phyloP scores from a whole-genome alignment of 352 stramenopile genomes.

The Globisporangium paroecandrum region DNA sequence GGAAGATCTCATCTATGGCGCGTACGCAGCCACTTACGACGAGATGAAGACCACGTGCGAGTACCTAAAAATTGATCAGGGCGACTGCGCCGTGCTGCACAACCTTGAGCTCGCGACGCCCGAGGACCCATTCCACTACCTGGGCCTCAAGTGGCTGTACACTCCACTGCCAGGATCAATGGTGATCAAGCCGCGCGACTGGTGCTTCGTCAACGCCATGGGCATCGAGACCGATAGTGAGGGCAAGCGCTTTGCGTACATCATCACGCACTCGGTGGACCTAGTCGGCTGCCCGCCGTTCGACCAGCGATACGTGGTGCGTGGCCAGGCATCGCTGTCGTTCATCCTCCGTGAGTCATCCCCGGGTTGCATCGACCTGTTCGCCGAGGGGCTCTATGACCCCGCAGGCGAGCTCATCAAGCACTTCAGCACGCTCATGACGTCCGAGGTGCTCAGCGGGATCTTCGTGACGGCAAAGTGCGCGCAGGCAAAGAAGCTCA shows the following conservation, averaged over 20 bases:
- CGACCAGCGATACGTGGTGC: conserved; percentile 22
- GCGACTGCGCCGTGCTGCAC: conserved; percentile 38
- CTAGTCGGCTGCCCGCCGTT: conserved; percentile 35
- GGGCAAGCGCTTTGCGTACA: conserved; percentile 31
- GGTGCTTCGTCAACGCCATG: conserved; percentile 38
- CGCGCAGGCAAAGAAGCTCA: conserved; percentile 55
- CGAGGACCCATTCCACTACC: conserved; percentile 40
- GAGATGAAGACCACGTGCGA: conserved; percentile 37
- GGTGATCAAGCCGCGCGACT: conserved; percentile 27
- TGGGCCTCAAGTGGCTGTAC: conserved; percentile 52
- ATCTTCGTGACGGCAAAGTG: conserved; percentile 23
- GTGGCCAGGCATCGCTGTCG: conserved; percentile 25
- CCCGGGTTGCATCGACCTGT: conserved; percentile 36
- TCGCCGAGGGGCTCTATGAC: conserved; percentile 40
- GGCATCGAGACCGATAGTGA: conserved; percentile 33
- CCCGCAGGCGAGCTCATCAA: conserved; percentile 32
- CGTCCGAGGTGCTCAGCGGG: conserved; percentile 29
- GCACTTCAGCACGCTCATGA: conserved; percentile 20
- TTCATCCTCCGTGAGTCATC: conserved; percentile 35
- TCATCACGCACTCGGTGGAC: conserved; percentile 44
- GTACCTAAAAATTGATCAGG: conserved; percentile 29
- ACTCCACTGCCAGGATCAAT: conserved; percentile 27
- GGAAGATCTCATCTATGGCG: conserved; percentile 52
- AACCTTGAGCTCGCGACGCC: conserved; percentile 38
- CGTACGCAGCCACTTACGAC: conserved; percentile 34